These are phyloP conservation scores for Candida boleticola DNA, from an alignment of 805 yeast genomes.

Conservation along the genomic window DNA sequence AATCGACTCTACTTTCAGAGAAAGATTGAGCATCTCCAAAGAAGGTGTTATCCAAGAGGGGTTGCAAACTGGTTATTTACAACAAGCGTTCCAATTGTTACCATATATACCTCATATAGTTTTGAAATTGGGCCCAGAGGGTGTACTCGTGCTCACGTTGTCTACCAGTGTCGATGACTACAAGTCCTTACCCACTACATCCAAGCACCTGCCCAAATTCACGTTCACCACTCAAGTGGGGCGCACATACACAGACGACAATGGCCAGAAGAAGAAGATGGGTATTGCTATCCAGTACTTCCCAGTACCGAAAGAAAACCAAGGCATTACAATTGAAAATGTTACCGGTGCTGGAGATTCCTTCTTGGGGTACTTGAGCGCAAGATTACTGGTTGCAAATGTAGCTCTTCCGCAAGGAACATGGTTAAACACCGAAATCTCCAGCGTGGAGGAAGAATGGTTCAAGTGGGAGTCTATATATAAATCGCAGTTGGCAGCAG, in stretches of 20 bases:
- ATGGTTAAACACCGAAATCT: constrained; percentile 25
- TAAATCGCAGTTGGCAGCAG: constrained; percentile 42
- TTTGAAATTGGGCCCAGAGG: constrained; percentile 66
- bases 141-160: constrained; percentile 46
- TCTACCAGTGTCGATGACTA: constrained; percentile 31
- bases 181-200: constrained; percentile 33
- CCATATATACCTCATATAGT: constrained; percentile 70
- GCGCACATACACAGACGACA: constrained; percentile 7
- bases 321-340: constrained; percentile 42
- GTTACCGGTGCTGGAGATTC: constrained; percentile 93
- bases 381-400: constrained; percentile 19
- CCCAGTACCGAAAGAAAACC: constrained; percentile 37
- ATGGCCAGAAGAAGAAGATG: constrained; percentile 14
- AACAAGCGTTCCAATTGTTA: constrained; percentile 66
- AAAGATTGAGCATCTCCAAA: constrained; percentile 37
- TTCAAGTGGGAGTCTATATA: constrained; percentile 32
- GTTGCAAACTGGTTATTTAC: constrained; percentile 49
- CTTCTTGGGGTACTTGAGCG: constrained; percentile 60
- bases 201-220: constrained; percentile 23
- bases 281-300: constrained; percentile 68
- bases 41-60: constrained; percentile 20
- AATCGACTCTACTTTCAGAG: constrained; percentile 45
- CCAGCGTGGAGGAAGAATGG: constrained; percentile 34
- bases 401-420: constrained; percentile 26
- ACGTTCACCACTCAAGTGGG: constrained; percentile 16